These are phyloP conservation scores for Rhinocladiella similis DNA, from an alignment of 2,329 filamentous ascomycete species.

Conservation along the genomic window DNA sequence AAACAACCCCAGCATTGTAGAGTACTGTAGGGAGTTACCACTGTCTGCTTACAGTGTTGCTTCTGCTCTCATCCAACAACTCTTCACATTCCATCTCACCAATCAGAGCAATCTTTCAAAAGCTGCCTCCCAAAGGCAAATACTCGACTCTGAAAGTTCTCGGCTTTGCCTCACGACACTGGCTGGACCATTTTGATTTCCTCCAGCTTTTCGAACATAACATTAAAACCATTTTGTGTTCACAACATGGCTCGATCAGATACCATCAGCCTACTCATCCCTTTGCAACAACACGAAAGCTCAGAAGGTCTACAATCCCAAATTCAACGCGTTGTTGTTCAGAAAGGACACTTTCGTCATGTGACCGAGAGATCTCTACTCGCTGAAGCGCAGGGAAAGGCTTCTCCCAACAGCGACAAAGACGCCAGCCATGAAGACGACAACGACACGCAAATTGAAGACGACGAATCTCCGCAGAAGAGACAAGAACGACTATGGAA, in stretches of 20 bases:
- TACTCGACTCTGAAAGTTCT: too few relatives aligned
- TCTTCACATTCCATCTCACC: neutral
- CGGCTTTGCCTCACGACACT: neutral
- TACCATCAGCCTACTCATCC: constrained; percentile 21
- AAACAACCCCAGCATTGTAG: too few relatives aligned
- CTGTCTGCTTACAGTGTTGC: neutral
- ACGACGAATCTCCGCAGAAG: constrained; percentile 39
- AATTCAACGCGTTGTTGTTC: constrained; percentile 65
- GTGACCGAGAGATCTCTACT: constrained; percentile 73
- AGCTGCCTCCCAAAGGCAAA: neutral
- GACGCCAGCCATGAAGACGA: constrained; percentile 45
- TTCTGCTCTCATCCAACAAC: neutral
- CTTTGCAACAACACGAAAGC: constrained; percentile 5
- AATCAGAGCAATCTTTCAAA: neutral
- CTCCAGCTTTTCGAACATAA: neutral
- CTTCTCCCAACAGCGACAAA: constrained; percentile 42
- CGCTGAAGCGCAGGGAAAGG: constrained; percentile 61
- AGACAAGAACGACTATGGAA: constrained; percentile 45
- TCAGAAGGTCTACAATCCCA: constrained; percentile 15
- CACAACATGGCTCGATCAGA: constrained; percentile 16
- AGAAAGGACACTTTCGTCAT: constrained; percentile 79
- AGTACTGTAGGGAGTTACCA: too few relatives aligned
- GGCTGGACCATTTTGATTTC: neutral
- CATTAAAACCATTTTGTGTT: neutral
- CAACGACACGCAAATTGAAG: constrained; percentile 33